Base-by-base conservation (phyloP, 345 rosid genomes). In the thale cress (Arabidopsis thaliana) region DNA sequence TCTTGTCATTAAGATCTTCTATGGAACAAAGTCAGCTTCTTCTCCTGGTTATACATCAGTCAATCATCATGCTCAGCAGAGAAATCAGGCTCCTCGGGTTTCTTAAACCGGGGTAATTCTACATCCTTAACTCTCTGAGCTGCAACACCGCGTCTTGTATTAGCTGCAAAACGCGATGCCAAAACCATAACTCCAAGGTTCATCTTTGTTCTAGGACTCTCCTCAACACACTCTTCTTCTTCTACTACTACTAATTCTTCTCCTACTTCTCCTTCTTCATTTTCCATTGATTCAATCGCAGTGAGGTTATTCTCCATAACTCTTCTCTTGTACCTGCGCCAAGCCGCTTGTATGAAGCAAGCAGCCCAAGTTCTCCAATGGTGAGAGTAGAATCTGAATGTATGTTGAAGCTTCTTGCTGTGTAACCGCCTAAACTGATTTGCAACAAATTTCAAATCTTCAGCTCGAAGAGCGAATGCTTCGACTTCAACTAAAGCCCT, bases 331-430 rank as follows among this genome's bases (percentile, higher is more conserved):
- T 87, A 76, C 32, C 93, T 84, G 4, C 84, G 85, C 98, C 97
- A 94, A 38, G 97, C 96, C 0, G 96, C 96, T 79, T 91, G 97
- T 70, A 91, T 90, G 75, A 91, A 94, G 79, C 97, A 91, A 37
- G 95, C 91, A 16, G 89, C 97, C 97, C 97, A 94, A 55, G 93
- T 89, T 79, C 98, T 87, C 98, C 98, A 91, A 65, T 94, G 98
- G 74, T 91, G 85, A 56, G 98, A 94, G 77, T 91, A 87, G 58
- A 90, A 91, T 49, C 96, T 83, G 74, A 94, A 90, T 0, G 97
- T 90, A 73, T 91, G 98, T 57, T 94, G 98, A 73, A 91, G 89
- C 79, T 86, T 90, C 87, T 94, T 94, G 85, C 97, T 94, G 49
- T 91, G 98, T 51, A 94, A 86, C 59, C 97, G 85, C 58, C 96